A percentile compares a stretch with the other conserved stretches of the same genome.
These are phyloP conservation scores for Podospora bellae-mahoneyi DNA, from an alignment of 495 filamentous ascomycete species.

Conservation along the genomic window DNA sequence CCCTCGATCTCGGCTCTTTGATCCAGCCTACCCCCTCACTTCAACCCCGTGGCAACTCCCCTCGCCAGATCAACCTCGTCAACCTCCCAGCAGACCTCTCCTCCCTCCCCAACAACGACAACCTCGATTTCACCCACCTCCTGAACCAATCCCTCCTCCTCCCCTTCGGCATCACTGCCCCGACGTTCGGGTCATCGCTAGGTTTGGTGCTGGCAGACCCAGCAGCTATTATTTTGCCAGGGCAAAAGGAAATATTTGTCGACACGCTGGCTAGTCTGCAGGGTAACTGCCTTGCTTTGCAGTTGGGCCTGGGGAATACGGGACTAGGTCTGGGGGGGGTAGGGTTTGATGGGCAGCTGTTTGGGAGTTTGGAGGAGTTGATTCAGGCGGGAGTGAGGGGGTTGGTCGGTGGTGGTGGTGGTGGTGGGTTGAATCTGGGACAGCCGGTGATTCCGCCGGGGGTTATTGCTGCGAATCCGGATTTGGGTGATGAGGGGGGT, in stretches of 20 bases:
- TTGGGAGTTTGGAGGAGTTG: background rate
- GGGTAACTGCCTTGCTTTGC: background rate
- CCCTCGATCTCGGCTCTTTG: background rate
- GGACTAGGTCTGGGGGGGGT: background rate
- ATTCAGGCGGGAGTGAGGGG: background rate
- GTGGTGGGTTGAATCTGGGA: no score
- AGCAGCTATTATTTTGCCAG: slow-evolving; percentile 35
- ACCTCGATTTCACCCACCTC: slow-evolving; percentile 17
- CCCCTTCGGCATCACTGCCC: slow-evolving; percentile 29
- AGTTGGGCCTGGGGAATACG: background rate
- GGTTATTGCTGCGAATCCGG: background rate
- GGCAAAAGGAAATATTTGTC: slow-evolving; percentile 30
- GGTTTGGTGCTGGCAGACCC: slow-evolving; percentile 36
- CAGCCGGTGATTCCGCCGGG: no score
- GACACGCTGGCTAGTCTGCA: slow-evolving; percentile 20
- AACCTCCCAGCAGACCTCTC: background rate
- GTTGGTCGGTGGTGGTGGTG: background rate
- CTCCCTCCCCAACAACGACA: background rate
- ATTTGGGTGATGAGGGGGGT: background rate
- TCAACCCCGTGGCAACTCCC: background rate
- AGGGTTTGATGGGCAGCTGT: background rate
- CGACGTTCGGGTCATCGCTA: slow-evolving; percentile 1
- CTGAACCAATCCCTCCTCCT: slow-evolving; percentile 32
- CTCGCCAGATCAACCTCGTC: slow-evolving; percentile 5
- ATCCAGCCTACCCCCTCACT: background rate